Percentiles rank a stretch among this genome's conserved stretches.
Evolutionary conservation across 208 protist species (phyloP).

Genomic region (Zelonia costaricensis): DNA sequence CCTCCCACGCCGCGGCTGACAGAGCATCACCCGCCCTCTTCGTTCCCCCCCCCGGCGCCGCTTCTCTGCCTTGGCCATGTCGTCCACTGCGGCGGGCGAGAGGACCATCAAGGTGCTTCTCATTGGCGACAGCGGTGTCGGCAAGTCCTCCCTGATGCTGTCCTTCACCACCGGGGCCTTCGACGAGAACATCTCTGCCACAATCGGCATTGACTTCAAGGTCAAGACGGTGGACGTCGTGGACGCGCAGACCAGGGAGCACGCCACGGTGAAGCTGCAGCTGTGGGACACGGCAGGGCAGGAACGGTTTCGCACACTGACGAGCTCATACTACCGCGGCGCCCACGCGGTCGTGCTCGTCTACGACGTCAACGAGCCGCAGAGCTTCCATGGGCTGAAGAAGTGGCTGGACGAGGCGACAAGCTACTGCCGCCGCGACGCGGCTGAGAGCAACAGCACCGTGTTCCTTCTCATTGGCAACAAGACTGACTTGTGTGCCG

Average conservation of each 20-base stretch:
- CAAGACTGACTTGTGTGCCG: conserved; percentile 67
- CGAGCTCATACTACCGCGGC: conserved; percentile 82
- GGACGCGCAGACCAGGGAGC: conserved; percentile 33
- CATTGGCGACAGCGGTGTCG: conserved; percentile 83
- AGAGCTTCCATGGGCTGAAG: conserved; percentile 71
- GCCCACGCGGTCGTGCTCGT: conserved; percentile 86
- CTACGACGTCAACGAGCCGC: conserved; percentile 84
- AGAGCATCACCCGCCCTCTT: background rate
- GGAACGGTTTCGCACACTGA: conserved; percentile 86
- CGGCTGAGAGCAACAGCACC: conserved; percentile 30
- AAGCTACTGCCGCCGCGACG: conserved; percentile 51
- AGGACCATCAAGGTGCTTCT: conserved; percentile 85
- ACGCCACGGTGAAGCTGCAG: conserved; percentile 82
- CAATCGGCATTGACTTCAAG: conserved; percentile 93
- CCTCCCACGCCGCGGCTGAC: no score
- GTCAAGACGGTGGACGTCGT: conserved; percentile 69
- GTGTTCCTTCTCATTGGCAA: conserved; percentile 87
- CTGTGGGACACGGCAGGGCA: conserved; percentile 91
- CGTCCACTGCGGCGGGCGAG: conserved; percentile 10
- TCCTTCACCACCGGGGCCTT: conserved; percentile 78
- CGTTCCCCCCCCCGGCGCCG: no score
- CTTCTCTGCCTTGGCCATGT: conserved; percentile 8
- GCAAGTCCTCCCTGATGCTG: conserved; percentile 82
- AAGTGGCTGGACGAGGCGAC: conserved; percentile 81
- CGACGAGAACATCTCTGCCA: conserved; percentile 58